These are phyloP conservation scores for Colletotrichum karsti DNA, from an alignment of 2,329 filamentous ascomycete genomes.

Conservation along the genomic window DNA sequence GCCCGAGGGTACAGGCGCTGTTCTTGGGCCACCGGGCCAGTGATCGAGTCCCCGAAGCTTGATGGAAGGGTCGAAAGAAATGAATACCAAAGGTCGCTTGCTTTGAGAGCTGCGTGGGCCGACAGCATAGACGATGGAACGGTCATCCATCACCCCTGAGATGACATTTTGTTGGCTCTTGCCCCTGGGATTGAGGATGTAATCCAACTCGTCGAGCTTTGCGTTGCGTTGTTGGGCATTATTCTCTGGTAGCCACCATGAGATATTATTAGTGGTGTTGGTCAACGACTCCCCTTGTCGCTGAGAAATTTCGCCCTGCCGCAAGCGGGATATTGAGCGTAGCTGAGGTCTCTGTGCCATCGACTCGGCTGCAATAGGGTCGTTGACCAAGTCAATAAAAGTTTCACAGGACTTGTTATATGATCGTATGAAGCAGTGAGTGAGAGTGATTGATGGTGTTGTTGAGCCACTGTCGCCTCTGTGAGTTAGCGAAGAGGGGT, in stretches of 20 bases:
- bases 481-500: constrained; percentile 55
- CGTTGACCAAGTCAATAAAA: constrained; percentile 68
- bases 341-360: constrained; percentile 54
- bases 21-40: constrained; percentile 33
- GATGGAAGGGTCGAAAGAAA: constrained; percentile 52
- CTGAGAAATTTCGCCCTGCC: not conserved
- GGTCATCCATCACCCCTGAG: constrained; percentile 54
- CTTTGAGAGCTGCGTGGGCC: constrained; percentile 34
- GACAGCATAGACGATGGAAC: constrained; percentile 54
- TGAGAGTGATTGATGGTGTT: constrained; percentile 55
- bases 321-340: constrained; percentile 35
- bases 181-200: constrained; percentile 47
- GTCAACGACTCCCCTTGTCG: not conserved
- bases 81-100: constrained; percentile 46
- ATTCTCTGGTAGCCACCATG: constrained; percentile 35
- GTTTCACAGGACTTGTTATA: constrained; percentile 63
- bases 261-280: not conserved
- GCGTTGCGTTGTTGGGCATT: not conserved
- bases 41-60: constrained; percentile 36
- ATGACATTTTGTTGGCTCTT: constrained; percentile 43
- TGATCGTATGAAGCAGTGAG: constrained; percentile 61
- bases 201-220: constrained; percentile 36
- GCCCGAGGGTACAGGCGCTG: not conserved
- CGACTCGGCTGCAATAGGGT: constrained; percentile 42
- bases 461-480: constrained; percentile 52